Base-by-base conservation (phyloP, 1,284 basidiomycete species). In the Apiotrichum gamsii region DNA sequence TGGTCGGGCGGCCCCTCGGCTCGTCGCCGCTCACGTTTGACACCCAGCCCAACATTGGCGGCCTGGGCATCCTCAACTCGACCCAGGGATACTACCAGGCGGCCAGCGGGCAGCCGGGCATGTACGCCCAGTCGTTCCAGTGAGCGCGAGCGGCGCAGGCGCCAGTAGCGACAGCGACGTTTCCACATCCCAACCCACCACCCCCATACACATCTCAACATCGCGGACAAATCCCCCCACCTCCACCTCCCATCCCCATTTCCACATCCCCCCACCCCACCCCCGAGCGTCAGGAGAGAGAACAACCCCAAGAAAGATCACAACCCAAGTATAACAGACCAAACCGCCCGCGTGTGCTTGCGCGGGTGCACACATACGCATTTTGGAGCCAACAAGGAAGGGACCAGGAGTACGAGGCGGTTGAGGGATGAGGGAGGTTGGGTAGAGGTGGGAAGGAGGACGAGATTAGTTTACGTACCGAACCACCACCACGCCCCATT, bases 1-100 rank as follows among this genome's bases (percentile, higher is more conserved):
- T n/a, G n/a, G 39, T 43, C 13, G 47, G 39, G 2, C 48, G 68
- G 34, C 59, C 67, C 20, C 45, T 65, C 14, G 53, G 56, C 11
- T 49, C 45, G 25, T 24, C 29, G 29, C 43, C 47, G 9, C 54
- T 62, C 19, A 56, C 62, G 3, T 73, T 71, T 45, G 67, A 69
- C 31, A 49, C 58, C 23, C 67, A 69, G 44, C 64, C 69, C 11
- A 65, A 62, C 45, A 47, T 71, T 18, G 71, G 68, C 36, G 71
- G 71, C 13, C 51, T 73, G 21, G 71, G 71, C 5, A 71, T 72
- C 49, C 51, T 60, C 49, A 42, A 42, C 31, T 56, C 46, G 9
- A 32, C 42, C 20, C 52, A 54, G 43, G 46, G 43, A 15, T 51
- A 51, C 37, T 54, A 54, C 33, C 37, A 39, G 38, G n/a, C n/a